Conservation (phyloP, 768 basidiomycete species). For the Lactarius tabidus region DNA sequence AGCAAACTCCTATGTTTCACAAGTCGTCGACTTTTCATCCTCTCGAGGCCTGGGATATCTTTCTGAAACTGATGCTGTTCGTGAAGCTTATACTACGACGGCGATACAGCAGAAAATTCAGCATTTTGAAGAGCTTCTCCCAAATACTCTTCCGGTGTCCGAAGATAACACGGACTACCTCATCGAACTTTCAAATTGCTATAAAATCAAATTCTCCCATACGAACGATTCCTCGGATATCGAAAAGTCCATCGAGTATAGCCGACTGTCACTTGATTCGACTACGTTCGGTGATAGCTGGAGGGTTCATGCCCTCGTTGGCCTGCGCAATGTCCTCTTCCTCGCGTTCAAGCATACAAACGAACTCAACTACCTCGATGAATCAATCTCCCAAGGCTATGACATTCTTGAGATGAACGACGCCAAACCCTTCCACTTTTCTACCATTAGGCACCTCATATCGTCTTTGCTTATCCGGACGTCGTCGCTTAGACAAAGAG, state of each 20-base stretch:
- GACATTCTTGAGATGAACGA: not conserved
- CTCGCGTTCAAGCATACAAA: not conserved
- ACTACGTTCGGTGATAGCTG: not conserved
- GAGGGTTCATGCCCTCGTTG: not conserved
- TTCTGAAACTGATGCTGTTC: not conserved
- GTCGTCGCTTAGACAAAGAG: not conserved
- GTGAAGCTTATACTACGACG: not conserved
- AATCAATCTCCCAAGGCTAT: not conserved
- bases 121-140: not conserved
- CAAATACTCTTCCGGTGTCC: not conserved
- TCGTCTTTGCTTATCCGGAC: not conserved
- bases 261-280: not conserved
- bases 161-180: not conserved
- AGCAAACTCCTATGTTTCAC: too few relatives aligned
- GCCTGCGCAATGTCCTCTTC: not conserved
- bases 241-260: not conserved
- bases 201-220: not conserved
- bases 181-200: not conserved
- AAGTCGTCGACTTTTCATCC: not conserved
- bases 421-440: not conserved
- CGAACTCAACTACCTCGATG: not conserved
- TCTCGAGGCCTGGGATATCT: not conserved
- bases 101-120: not conserved
- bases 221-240: not conserved
- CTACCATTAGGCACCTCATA: rapidly evolving